Evolutionary conservation across 2,329 filamentous ascomycete species (phyloP), one percentile per base, ranked within the genome.

Genomic region (Venturia asperata): DNA sequence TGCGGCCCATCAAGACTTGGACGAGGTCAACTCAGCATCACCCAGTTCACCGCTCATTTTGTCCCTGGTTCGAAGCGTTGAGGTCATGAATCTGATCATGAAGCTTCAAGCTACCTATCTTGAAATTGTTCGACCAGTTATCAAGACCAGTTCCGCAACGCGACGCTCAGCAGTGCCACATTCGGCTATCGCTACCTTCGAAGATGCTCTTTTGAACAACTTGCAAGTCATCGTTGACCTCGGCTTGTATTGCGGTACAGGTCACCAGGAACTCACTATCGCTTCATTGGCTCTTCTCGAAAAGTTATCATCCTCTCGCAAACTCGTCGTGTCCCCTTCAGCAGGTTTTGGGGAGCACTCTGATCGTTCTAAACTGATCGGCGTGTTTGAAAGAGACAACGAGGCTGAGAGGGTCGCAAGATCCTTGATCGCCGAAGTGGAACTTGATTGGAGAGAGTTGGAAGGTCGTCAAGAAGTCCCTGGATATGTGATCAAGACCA

Each of bases 61-160:
- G 55, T 88, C 90, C 63, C 83, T 97, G 55, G 79, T 93, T 66
- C 85, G 87, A 63, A 88, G 86, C n/a, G 85, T 99, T 42, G 86
- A 96, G 71, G 87, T 96, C 61, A 87, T 97, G 75, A 87, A 89
- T 67, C 83, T 89, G 68, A 86, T 95, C 4, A 82, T 97, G 73
- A 90, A 92, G 68, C 83, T 96, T 21, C 94, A 99, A 73, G 85
- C 91, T 19, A 97, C 93, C 0, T 99, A 96, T 73, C 83, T 95
- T 52, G 88, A 97, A 72, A 85, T 99, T 63, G 89, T 97, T 19
- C 85, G 89, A 64, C 91, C 92, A 2, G 76, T 91, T 13, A 81
- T 96, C 69, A 90, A 89, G 72, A 80, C 82, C 42, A 85, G 91
- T 65, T 78, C 84, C 24, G 82, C 81, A 37, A 79, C 83, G 61